Conservation (phyloP, 768 basidiomycete species). For the Sutorius australiensis region DNA sequence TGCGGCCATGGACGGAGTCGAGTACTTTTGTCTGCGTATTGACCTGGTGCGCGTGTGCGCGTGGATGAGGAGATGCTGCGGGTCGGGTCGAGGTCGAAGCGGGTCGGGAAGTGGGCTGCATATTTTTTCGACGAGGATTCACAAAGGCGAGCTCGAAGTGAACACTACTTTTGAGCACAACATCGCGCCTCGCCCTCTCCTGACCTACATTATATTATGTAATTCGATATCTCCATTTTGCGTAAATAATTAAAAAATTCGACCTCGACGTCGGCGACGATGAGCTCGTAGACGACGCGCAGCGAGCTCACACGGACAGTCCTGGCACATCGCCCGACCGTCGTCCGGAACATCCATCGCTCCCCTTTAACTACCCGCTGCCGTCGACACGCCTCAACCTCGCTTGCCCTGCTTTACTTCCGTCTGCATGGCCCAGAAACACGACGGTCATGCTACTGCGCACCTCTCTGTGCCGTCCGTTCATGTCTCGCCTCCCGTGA, state of each 20-base stretch:
- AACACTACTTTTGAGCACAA: background rate
- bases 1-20: constrained; percentile 75
- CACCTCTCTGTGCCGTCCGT: constrained; percentile 9
- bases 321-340: background rate
- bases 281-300: constrained; percentile 24
- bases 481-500: constrained; percentile 28
- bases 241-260: constrained; percentile 6
- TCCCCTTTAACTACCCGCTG: background rate
- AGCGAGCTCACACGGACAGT: constrained; percentile 10
- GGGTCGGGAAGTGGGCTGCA: constrained; percentile 56
- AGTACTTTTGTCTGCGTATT: constrained; percentile 79
- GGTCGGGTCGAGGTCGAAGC: constrained; percentile 60
- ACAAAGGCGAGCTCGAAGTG: constrained; percentile 17
- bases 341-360: background rate
- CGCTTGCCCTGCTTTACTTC: background rate
- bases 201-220: constrained; percentile 17
- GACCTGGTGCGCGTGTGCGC: constrained; percentile 42
- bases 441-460: constrained; percentile 18
- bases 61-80: constrained; percentile 52
- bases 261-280: constrained; percentile 21
- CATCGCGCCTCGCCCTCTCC: background rate
- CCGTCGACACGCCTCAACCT: constrained; percentile 3
- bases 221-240: constrained; percentile 22
- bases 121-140: constrained; percentile 32
- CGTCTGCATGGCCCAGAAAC: constrained; percentile 29